Conservation (phyloP, 345 rosid genomes). For the Trapa incisa region DNA sequence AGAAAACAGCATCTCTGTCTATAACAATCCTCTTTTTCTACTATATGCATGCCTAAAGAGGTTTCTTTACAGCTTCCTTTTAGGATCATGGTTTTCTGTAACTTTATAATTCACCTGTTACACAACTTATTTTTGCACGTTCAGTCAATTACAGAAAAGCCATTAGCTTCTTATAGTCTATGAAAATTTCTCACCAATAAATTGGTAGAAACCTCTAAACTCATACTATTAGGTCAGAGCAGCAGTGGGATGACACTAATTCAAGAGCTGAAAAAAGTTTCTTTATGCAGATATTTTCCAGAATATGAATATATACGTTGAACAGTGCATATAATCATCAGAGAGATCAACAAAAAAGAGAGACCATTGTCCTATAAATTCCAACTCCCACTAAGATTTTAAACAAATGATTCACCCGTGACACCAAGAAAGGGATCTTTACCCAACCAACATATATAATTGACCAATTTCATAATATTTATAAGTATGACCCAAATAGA, state of each 20-base stretch:
- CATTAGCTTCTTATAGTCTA: not conserved
- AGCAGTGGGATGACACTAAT: not conserved
- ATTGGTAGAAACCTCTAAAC: not conserved
- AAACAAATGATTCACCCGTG: not conserved
- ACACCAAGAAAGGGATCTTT: not conserved
- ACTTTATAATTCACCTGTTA: not conserved
- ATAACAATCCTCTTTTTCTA: not conserved
- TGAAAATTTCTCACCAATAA: not conserved
- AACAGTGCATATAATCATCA: not conserved
- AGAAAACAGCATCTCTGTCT: slow-evolving; percentile 4
- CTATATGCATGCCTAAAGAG: not conserved
- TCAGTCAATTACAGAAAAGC: not conserved
- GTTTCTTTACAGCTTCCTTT: no score
- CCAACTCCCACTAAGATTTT: not conserved
- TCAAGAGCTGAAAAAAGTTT: not conserved
- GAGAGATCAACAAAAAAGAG: not conserved
- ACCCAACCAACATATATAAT: not conserved
- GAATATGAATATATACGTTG: not conserved
- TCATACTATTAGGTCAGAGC: not conserved
- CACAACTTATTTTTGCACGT: not conserved
- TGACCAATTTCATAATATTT: not conserved
- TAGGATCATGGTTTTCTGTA: not conserved
- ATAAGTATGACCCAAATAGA: not conserved
- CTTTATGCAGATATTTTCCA: not conserved
- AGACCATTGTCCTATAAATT: not conserved